Base-by-base conservation (phyloP, 2,329 filamentous ascomycete species). In the Daldinia eschscholtzii region DNA sequence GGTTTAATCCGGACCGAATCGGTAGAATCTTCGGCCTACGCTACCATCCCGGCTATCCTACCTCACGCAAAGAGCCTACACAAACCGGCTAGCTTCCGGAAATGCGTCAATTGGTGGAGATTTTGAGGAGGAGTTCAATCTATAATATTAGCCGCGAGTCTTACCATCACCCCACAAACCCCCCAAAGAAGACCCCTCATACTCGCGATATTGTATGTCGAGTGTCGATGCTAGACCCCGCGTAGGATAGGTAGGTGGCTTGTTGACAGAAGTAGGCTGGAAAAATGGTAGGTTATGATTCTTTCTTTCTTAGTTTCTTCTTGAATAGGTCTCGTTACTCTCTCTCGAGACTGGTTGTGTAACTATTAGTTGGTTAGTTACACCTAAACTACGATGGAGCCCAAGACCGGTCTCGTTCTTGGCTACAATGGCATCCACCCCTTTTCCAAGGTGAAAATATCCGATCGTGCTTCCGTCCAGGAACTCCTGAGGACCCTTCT, bases 401-500 rank as follows among this genome's bases (percentile, higher is more conserved):
- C 75, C 10, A 76, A 75, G 65, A 74, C 73, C n/a, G 76, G 77
- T 41, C 74, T 83, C 63, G 79, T 83, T 30, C 80, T 89, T 5
- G 86, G 86, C 71, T 88, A 88, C 75, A 73, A 82, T 69, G 81
- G 79, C 66, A 74, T 79, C n/a, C 87, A 89, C 72, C 87, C 87
- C 20, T 89, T 89, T 77, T 82, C 85, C 41, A 78, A 81, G 65
- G 81, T 88, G 56, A 75, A 82, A 26, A 81, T 89, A 53, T 79
- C 80, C 33, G 82, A 87, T 76, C 83, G 85, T 23, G 77, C 81
- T 28, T 88, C 86, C 1, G 85, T 91, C n/a, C 88, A 91, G 73
- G 80, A 86, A 56, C 87, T 90, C 10, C 84, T 91, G 13, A 80
- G 81, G 41, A 85, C 88, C 2, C 83, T 94, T 9, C 86, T 94